phyloP scores from a whole-genome alignment of 2,329 filamentous ascomycete species.

The Didymella lethalis region DNA sequence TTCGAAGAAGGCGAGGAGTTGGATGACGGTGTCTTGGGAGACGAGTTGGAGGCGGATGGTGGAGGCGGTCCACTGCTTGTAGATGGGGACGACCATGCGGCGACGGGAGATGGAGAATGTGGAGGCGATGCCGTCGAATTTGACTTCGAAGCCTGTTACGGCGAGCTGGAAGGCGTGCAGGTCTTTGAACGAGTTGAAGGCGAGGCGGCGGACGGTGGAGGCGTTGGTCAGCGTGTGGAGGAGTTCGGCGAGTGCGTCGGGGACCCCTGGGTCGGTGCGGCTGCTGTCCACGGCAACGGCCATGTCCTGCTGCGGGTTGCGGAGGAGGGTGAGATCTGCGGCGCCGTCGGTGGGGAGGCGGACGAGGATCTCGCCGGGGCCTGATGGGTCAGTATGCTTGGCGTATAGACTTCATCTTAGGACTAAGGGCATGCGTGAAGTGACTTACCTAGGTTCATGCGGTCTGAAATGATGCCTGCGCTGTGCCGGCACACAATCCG shows the following conservation, averaged over 20 bases:
- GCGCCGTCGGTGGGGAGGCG: constrained; percentile 53
- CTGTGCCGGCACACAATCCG: constrained; percentile 78
- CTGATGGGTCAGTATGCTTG: constrained; percentile 26
- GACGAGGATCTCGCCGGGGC: constrained; percentile 56
- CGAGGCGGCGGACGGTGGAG: constrained; percentile 74
- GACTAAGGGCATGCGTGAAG: too few relatives aligned
- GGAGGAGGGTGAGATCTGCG: constrained; percentile 53
- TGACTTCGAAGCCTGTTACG: constrained; percentile 79
- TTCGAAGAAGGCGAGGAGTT: constrained; percentile 86
- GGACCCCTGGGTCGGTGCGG: constrained; percentile 53
- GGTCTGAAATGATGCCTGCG: constrained; percentile 80
- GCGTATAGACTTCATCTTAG: not conserved
- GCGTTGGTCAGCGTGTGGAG: constrained; percentile 65
- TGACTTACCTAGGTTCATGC: constrained; percentile 73
- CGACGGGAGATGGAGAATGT: constrained; percentile 83
- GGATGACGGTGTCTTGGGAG: constrained; percentile 74
- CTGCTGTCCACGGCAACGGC: constrained; percentile 71
- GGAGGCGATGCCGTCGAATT: constrained; percentile 63
- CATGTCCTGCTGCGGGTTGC: constrained; percentile 78
- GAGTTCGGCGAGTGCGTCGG: constrained; percentile 69
- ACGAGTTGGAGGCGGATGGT: constrained; percentile 82
- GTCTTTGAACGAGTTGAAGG: constrained; percentile 57
- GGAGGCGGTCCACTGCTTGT: constrained; percentile 93
- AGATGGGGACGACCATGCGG: constrained; percentile 88
- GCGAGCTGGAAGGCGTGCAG: constrained; percentile 81